Evolutionary conservation across 768 basidiomycete genomes (phyloP).

Genomic region (Ramaria sp.): DNA sequence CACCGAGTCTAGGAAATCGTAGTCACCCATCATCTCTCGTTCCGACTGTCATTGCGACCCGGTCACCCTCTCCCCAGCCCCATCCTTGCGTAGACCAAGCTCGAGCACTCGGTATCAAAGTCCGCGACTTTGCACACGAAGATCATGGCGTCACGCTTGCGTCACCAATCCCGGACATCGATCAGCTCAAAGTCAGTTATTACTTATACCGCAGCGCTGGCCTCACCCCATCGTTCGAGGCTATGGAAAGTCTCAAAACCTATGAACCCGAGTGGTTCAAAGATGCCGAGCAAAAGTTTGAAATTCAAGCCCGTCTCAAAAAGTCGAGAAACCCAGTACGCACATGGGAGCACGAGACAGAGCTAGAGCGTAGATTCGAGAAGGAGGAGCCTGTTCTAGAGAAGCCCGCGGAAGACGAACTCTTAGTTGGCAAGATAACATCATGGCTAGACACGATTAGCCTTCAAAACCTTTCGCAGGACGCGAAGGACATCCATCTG

Average conservation of each 20-base stretch:
- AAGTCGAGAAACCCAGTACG: too few relatives aligned
- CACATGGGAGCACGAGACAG: too few relatives aligned
- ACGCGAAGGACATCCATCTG: too few relatives aligned
- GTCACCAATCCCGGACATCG: not conserved
- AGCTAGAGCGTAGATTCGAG: too few relatives aligned
- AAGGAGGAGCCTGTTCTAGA: too few relatives aligned
- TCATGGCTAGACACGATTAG: too few relatives aligned
- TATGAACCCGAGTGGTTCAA: not conserved
- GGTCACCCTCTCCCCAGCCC: not conserved
- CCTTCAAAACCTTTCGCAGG: too few relatives aligned
- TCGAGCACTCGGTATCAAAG: not conserved
- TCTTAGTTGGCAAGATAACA: too few relatives aligned
- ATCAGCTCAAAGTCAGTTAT: not conserved
- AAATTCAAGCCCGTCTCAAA: not conserved
- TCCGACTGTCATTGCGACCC: not conserved
- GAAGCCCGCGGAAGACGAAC: too few relatives aligned
- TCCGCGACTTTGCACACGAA: slow-evolving; percentile 7
- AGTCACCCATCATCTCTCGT: slow-evolving; percentile 31
- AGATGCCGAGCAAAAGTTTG: not conserved
- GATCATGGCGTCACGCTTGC: slow-evolving; percentile 1
- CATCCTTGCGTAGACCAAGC: not conserved
- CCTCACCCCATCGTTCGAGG: not conserved
- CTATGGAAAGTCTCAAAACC: not conserved
- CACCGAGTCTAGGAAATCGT: slow-evolving; percentile 29
- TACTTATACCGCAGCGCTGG: not conserved